A percentile compares a stretch with the other conserved stretches of the same genome.
Evolutionary conservation across 345 rosid species (phyloP).

Genomic region (Salix viminalis): DNA sequence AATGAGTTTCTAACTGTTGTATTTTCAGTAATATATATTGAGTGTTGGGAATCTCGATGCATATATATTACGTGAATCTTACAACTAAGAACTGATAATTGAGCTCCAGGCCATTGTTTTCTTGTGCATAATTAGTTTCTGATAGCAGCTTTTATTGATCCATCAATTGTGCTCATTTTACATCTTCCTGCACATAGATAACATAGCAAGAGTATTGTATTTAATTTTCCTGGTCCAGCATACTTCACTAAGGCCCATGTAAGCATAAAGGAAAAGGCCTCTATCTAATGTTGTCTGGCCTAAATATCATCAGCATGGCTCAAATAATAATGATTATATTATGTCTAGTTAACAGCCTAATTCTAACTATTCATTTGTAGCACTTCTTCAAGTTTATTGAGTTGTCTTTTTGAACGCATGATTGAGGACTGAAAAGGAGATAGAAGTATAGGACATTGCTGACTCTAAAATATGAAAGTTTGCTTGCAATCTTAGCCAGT

Average conservation of each 20-base stretch:
- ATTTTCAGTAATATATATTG: background rate
- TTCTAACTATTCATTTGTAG: background rate
- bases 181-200: too few species aligned
- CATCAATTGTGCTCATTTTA: too few species aligned
- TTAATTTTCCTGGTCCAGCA: background rate
- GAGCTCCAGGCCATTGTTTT: background rate
- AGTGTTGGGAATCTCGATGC: background rate
- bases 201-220: background rate
- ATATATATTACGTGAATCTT: too few species aligned
- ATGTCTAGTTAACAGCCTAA: background rate
- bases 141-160: background rate
- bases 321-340: background rate
- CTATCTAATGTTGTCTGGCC: background rate
- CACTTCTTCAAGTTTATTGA: background rate
- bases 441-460: background rate
- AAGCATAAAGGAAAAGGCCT: background rate
- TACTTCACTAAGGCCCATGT: background rate
- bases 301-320: background rate
- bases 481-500: slow-evolving; percentile 1
- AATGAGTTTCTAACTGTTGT: background rate
- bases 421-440: too few species aligned
- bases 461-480: background rate
- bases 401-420: background rate
- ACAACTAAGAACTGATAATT: background rate
- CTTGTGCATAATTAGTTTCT: background rate